phyloP scores from a whole-genome alignment of 179 eudicot species.

The Sideroxylon spinosum region DNA sequence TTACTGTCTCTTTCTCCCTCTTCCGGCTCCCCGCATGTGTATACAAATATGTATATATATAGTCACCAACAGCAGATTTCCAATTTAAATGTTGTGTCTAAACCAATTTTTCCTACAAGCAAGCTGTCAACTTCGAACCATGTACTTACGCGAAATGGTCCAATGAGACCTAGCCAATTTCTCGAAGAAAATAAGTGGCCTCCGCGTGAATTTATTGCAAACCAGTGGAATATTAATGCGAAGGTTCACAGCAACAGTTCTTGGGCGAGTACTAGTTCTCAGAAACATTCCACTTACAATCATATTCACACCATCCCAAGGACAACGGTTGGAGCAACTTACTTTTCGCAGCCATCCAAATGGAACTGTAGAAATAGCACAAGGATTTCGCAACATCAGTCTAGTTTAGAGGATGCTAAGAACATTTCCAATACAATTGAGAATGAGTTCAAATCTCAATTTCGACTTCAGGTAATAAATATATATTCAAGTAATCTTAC shows the following conservation, averaged over 20 bases:
- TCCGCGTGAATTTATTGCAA: slow-evolving; percentile 18
- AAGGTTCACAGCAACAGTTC: not conserved
- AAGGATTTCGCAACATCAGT: slow-evolving; percentile 5
- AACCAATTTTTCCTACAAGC: not conserved
- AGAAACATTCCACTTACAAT: not conserved
- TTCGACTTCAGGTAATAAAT: slow-evolving; percentile 19
- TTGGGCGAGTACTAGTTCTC: slow-evolving; percentile 1
- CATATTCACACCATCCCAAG: not conserved
- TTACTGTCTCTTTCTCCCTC: not conserved
- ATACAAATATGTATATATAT: not conserved
- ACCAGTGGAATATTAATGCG: slow-evolving; percentile 8
- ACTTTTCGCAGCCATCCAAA: not conserved
- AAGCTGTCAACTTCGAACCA: slow-evolving; percentile 3
- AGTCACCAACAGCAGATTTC: slow-evolving; percentile 17
- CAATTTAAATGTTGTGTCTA: slow-evolving; percentile 4
- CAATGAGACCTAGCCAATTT: slow-evolving; percentile 28
- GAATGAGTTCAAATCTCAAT: slow-evolving; percentile 1
- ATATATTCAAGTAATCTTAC: too few species aligned
- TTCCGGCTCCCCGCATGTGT: not conserved
- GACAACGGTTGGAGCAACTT: not conserved
- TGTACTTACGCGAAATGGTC: slow-evolving; percentile 14
- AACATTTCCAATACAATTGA: not conserved
- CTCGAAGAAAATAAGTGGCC: slow-evolving; percentile 45
- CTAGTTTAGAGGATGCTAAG: slow-evolving; percentile 6
- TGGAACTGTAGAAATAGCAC: slow-evolving; percentile 11